These are phyloP conservation scores for Papiliotrema flavescens DNA, from an alignment of 1,284 basidiomycete genomes.

Conservation along the genomic window DNA sequence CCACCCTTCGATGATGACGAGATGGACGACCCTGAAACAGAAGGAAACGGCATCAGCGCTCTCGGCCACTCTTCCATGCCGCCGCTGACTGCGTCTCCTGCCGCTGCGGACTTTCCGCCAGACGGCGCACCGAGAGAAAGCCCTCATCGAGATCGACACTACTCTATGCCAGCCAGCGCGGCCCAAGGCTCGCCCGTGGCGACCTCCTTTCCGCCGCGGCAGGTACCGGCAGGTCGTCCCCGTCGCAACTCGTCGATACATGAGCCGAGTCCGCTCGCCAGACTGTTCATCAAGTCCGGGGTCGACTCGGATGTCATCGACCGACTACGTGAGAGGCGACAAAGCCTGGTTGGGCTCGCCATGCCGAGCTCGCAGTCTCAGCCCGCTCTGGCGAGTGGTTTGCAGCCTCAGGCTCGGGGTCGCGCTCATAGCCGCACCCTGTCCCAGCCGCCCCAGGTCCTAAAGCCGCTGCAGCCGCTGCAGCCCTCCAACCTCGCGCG, in stretches of 20 bases:
- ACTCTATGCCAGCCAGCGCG: constrained; percentile 1
- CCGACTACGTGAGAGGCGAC: constrained; percentile 10
- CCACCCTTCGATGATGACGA: constrained; percentile 23
- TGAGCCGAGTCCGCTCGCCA: constrained; percentile 46
- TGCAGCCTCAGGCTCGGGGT: constrained; percentile 10
- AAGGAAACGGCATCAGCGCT: neutral
- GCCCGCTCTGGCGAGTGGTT: constrained; percentile 10
- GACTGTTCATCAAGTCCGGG: constrained; percentile 36
- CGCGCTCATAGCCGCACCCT: neutral
- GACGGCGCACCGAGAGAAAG: neutral
- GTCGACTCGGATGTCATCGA: constrained; percentile 11
- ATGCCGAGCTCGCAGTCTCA: constrained; percentile 15
- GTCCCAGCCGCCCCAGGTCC: neutral
- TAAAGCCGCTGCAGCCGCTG: neutral
- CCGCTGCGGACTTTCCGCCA: neutral
- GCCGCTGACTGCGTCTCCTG: neutral
- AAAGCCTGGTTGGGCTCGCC: constrained; percentile 16
- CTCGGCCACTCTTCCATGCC: neutral
- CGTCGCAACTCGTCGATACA: constrained; percentile 37
- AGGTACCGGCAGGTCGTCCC: constrained; percentile 7
- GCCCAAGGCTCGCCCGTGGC: constrained; percentile 1
- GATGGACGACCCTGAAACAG: neutral
- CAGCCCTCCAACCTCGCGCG: neutral
- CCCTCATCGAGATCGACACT: neutral
- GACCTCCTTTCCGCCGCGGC: neutral